Evolutionary conservation across 352 stramenopile genomes (phyloP), one percentile per base, ranked within the genome.

Genomic region (Phytophthora ramorum): DNA sequence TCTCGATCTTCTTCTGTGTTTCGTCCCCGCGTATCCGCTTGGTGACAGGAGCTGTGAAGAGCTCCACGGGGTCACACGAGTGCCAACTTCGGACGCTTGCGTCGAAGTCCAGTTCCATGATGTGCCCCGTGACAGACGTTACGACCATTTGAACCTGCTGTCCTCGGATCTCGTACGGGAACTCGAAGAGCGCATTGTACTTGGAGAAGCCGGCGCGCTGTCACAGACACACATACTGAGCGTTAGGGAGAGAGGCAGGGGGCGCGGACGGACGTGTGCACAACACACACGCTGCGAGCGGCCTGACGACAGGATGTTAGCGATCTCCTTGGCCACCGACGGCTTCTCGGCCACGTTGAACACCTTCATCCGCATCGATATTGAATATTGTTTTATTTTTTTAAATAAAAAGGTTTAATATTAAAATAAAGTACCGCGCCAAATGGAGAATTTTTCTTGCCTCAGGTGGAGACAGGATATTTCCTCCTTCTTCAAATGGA

Each of bases 331-430:
- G 43, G 98, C 98, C 55, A 99, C 98, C 14, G 92, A 99, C 44
- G 97, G 97, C 85, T 99, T 99, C 89, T 99, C 98, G 38, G 98
- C 98, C 47, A 99, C 97, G 76, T 99, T 99, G 16, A 99, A 87
- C 66, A 95, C 89, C 32, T 83, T 85, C 89, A 95, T 96, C 10
- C 1, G 1, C 22, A 3, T 24, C 22, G 22, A 24, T 24, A 24
- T 24, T 24, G 22, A 24, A 24, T 24, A 24, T 24, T 24, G 22
- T 24, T 24, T 24, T 24, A 24, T 24, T 24, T 24, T 24, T n/a
- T n/a, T n/a, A n/a, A n/a, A n/a, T n/a, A n/a, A 24, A 24, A 24
- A 24, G 22, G 22, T 24, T 24, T 24, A 3, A 24, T 24, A 24
- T 24, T 24, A 24, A 24, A 24, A 24, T 24, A 24, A 24, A 3